Conservation (phyloP, 2,329 filamentous ascomycete species). For the Ophiostoma sp. region DNA sequence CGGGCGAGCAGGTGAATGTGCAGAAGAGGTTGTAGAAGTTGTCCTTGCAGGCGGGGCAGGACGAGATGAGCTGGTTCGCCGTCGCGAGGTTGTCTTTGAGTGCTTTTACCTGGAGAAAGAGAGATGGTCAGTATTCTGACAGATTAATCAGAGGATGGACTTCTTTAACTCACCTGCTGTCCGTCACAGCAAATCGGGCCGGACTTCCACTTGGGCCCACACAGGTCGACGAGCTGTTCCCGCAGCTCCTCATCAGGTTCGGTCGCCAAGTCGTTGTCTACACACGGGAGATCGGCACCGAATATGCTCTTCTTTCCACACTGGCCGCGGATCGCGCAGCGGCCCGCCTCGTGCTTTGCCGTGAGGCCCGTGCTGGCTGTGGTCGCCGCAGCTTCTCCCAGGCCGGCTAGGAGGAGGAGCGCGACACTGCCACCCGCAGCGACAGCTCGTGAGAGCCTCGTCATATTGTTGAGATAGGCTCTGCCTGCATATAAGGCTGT, state of each 20-base stretch:
- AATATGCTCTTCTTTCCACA: constrained; percentile 92
- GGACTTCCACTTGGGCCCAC: constrained; percentile 81
- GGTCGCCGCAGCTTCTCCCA: constrained; percentile 35
- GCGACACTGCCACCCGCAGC: constrained; percentile 34
- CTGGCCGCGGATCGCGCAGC: constrained; percentile 86
- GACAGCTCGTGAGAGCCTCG: constrained; percentile 40
- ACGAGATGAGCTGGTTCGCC: constrained; percentile 84
- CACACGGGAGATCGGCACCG: constrained; percentile 83
- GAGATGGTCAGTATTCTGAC: background rate
- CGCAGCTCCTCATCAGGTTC: constrained; percentile 71
- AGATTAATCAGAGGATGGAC: background rate
- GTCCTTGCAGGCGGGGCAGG: constrained; percentile 93
- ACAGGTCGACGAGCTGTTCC: constrained; percentile 78
- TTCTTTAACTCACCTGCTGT: constrained; percentile 63
- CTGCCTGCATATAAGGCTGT: background rate
- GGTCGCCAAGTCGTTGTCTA: constrained; percentile 81
- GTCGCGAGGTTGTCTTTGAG: constrained; percentile 83
- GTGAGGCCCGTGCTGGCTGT: constrained; percentile 41
- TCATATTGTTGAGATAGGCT: constrained; percentile 36
- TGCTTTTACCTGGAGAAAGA: constrained; percentile 62
- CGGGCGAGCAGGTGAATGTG: constrained; percentile 95
- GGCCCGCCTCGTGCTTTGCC: constrained; percentile 76
- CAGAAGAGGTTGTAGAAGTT: constrained; percentile 99
- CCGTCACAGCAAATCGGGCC: constrained; percentile 81
- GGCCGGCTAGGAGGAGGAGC: constrained; percentile 38